Evolutionary conservation across 1,284 basidiomycete genomes (phyloP), one percentile per base, ranked within the genome.

Genomic region (Porodaedalea pini): DNA sequence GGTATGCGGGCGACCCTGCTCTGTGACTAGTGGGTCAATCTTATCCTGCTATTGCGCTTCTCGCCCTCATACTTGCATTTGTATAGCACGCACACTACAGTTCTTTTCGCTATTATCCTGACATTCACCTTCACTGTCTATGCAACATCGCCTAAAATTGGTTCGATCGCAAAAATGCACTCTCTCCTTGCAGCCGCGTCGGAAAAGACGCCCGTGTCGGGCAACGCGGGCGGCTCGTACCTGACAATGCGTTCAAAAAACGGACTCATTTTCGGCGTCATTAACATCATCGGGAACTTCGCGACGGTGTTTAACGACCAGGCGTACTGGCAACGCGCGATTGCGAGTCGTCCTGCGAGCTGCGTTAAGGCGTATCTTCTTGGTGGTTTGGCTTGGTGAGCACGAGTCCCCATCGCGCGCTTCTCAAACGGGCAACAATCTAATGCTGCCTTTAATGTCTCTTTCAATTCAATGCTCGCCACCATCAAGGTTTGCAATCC

Each of bases 281-380:
- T 95, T 71, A 94, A 94, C 70, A 82, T 90, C 63, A 81, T 88
- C 56, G 87, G 88, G 3, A 92, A 92, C 72, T 92, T 92, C 63
- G 86, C 83, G 0, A 90, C 87, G 1, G 90, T 92, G 3, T 90
- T 90, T 69, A 80, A 83, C 65, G 88, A 90, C 60, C 77, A 79
- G 66, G 69, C 69, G 31, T 89, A 89, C 65, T 89, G 86, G 86
- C 92, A 95, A 69, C 82, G 92, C 32, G 92, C 92, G 2, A 94
- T 96, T 65, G 93, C 94, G 0, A 88, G 85, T 58, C 78, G 86
- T 27, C 93, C 92, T 0, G 83, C 82, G 1, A 87, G 81, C n/a
- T 89, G 88, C 25, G 90, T 94, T 49, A 91, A 90, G 69, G 94
- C 91, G 0, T 97, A 94, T 73, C 74, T 96, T 7, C 78, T 92